phyloP scores from a whole-genome alignment of 2,329 filamentous ascomycete genomes.

The Cytospora paraplurivora region DNA sequence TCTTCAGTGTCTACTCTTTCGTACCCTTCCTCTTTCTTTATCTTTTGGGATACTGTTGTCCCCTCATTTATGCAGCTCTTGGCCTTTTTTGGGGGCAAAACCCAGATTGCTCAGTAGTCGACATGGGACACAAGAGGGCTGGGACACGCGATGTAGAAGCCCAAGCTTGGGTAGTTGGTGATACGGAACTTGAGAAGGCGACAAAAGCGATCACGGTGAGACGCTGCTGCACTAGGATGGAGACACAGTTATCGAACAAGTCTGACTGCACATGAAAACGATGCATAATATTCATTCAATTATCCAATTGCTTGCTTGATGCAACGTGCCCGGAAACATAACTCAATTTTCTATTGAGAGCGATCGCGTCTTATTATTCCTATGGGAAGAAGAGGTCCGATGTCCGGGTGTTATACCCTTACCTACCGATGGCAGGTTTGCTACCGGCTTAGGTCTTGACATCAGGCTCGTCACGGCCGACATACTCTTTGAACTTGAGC shows the following conservation, averaged over 20 bases:
- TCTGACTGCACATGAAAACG: background rate
- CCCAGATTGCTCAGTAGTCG: background rate
- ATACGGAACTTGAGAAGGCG: background rate
- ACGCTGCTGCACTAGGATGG: background rate
- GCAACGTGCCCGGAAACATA: background rate
- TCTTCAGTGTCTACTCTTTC: background rate
- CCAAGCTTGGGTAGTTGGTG: background rate
- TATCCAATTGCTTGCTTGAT: background rate
- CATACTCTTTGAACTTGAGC: constrained; percentile 90
- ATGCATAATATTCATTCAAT: background rate
- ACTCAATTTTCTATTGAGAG: background rate
- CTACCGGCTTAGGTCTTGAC: constrained; percentile 75
- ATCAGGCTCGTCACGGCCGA: constrained; percentile 90
- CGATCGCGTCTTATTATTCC: constrained; percentile 2
- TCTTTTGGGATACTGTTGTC: background rate
- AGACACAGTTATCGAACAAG: background rate
- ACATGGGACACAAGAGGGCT: background rate
- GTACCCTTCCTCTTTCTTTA: background rate
- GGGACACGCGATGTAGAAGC: background rate
- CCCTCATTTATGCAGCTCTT: background rate
- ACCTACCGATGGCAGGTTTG: background rate
- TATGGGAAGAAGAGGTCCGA: background rate
- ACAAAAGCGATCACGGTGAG: background rate
- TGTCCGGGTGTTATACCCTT: constrained; percentile 7
- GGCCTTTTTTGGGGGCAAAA: background rate